Percentiles rank a stretch among this genome's conserved stretches.
Evolutionary conservation across 2,329 filamentous ascomycete genomes (phyloP).

Genomic region (Ophiocordyceps robertsii): DNA sequence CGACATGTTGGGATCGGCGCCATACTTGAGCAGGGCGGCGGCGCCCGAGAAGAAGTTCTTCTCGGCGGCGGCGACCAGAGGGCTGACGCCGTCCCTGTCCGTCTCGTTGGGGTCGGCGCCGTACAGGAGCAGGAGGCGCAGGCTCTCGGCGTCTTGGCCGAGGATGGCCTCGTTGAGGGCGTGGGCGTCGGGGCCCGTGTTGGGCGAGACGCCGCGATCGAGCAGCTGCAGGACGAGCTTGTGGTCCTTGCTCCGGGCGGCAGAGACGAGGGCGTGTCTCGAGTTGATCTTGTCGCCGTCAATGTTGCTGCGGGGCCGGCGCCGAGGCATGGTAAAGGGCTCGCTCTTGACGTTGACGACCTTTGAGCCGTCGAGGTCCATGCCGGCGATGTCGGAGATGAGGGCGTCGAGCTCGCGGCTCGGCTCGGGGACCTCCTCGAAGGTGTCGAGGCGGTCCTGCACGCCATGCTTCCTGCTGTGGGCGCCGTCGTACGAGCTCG

Average conservation of each 20-base stretch:
- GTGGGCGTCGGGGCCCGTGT: constrained; percentile 30
- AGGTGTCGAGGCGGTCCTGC: constrained; percentile 15
- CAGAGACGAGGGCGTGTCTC: constrained; percentile 34
- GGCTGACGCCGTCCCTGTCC: constrained; percentile 34
- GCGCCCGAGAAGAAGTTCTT: constrained; percentile 42
- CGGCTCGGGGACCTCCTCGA: constrained; percentile 10
- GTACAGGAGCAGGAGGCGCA: constrained; percentile 42
- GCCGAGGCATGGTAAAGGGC: constrained; percentile 35
- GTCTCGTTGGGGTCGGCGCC: constrained; percentile 41
- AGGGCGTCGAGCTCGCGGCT: constrained; percentile 10
- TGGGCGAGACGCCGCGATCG: constrained; percentile 40
- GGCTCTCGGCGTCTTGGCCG: constrained; percentile 35
- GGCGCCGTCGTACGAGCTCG: constrained; percentile 15
- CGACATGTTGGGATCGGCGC: constrained; percentile 41
- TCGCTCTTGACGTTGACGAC: constrained; percentile 37
- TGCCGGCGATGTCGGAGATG: constrained; percentile 18
- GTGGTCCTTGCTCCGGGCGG: constrained; percentile 43
- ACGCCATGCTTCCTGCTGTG: constrained; percentile 5
- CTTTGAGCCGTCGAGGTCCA: constrained; percentile 25
- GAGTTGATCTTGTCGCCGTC: constrained; percentile 29
- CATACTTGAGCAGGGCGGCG: constrained; percentile 49
- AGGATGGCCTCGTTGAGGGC: constrained; percentile 39
- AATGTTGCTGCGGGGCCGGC: constrained; percentile 30
- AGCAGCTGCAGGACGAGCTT: constrained; percentile 43
- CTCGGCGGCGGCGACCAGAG: constrained; percentile 36